Conservation (phyloP, 108 stramenopile species). For the Fragilaria radians region DNA sequence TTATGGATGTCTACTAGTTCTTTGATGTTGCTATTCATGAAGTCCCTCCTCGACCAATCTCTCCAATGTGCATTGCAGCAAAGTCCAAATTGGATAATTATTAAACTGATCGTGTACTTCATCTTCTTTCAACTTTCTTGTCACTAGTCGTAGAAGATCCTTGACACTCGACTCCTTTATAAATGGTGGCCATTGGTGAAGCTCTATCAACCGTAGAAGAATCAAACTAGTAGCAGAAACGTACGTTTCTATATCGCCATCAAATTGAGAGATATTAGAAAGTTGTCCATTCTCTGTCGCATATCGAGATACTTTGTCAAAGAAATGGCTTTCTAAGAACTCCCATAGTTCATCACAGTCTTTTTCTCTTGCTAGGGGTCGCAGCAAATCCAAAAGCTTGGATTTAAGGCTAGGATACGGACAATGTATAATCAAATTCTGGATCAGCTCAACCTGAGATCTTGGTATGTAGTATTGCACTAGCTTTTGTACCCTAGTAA, state of each 20-base stretch:
- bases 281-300: slow-evolving; percentile 3
- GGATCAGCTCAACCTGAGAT: slow-evolving; percentile 23
- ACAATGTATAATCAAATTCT: slow-evolving; percentile 20
- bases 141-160: too few relatives aligned
- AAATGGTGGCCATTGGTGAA: not conserved
- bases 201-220: slow-evolving; percentile 4
- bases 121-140: too few relatives aligned
- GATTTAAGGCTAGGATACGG: slow-evolving; percentile 26
- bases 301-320: slow-evolving; percentile 8
- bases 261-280: slow-evolving; percentile 1
- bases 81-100: too few relatives aligned
- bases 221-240: slow-evolving; percentile 25
- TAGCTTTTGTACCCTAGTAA: not conserved
- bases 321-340: slow-evolving; percentile 12
- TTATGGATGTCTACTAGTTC: too few relatives aligned
- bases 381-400: slow-evolving; percentile 30
- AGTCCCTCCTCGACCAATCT: too few relatives aligned
- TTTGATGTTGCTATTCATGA: too few relatives aligned
- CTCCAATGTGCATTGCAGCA: too few relatives aligned
- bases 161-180: too few relatives aligned
- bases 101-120: too few relatives aligned
- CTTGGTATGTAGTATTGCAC: slow-evolving; percentile 12
- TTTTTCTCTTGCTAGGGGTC: slow-evolving; percentile 14
- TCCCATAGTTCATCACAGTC: slow-evolving; percentile 7
- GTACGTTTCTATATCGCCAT: slow-evolving; percentile 22